A percentile compares a stretch with the other conserved stretches of the same genome.
Conservation (phyloP, 495 filamentous ascomycete genomes). For the Aspergillus leporis region DNA sequence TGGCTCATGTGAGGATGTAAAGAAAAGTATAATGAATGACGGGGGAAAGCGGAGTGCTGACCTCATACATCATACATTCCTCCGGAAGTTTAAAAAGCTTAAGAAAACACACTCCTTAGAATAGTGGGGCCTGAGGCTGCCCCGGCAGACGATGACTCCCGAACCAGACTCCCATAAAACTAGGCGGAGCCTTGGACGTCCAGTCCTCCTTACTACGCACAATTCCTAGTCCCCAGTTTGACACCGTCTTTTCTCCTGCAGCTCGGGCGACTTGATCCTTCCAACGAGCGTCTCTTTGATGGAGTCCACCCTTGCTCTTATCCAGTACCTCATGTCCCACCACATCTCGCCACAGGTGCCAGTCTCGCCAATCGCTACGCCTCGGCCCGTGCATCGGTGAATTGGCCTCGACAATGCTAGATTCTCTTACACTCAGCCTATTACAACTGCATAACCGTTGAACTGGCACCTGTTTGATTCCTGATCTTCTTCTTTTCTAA, state of each 20-base stretch:
- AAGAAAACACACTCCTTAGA: not conserved
- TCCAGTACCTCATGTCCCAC: slow-evolving; percentile 13
- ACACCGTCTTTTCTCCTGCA: slow-evolving; percentile 3
- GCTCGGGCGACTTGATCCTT: not conserved
- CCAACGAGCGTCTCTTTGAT: not conserved
- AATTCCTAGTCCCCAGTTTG: not conserved
- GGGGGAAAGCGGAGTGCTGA: not conserved
- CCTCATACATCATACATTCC: not conserved
- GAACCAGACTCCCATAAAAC: not conserved
- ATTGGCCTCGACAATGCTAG: slow-evolving; percentile 22
- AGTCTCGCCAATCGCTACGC: slow-evolving; percentile 10
- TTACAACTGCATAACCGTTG: slow-evolving; percentile 12
- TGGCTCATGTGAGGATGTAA: no score
- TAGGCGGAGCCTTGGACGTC: no score
- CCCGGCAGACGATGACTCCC: not conserved
- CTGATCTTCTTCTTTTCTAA: not conserved
- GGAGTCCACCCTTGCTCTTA: slow-evolving; percentile 4
- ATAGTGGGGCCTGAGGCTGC: not conserved
- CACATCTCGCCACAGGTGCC: slow-evolving; percentile 16
- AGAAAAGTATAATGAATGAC: not conserved
- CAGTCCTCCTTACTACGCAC: no score
- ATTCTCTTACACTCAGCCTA: slow-evolving; percentile 9
- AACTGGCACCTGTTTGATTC: slow-evolving; percentile 6
- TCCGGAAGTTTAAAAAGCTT: not conserved
- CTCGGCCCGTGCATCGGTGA: slow-evolving; percentile 18